A percentile compares a stretch with the other conserved stretches of the same genome.
These are phyloP conservation scores for Dioscorea alata DNA, from an alignment of 106 monocot genomes.

Conservation along the genomic window DNA sequence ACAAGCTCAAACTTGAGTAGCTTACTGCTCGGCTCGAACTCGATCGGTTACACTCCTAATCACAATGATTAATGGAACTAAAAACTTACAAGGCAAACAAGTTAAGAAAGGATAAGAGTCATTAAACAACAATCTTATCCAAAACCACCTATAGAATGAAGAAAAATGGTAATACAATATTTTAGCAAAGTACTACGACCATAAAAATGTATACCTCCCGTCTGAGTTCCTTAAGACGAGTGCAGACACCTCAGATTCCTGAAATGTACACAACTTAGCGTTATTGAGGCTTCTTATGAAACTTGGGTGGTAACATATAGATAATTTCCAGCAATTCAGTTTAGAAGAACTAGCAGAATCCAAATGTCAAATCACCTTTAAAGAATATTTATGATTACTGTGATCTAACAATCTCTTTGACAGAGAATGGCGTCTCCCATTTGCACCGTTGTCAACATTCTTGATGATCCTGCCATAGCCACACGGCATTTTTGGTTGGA, in stretches of 20 bases:
- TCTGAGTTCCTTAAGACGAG: conserved; percentile 22
- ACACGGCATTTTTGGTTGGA: conserved; percentile 23
- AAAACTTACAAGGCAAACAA: too few species aligned
- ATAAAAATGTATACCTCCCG: conserved; percentile 25
- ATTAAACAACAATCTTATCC: too few species aligned
- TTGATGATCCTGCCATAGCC: conserved; percentile 13
- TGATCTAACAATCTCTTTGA: conserved; percentile 17
- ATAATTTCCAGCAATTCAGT: background rate
- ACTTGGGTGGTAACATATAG: background rate
- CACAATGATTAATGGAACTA: too few species aligned
- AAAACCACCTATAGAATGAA: too few species aligned
- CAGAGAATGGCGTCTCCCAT: conserved; percentile 8
- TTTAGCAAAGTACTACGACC: background rate
- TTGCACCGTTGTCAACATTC: conserved; percentile 9
- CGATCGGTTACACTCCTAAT: too few species aligned
- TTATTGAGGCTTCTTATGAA: background rate
- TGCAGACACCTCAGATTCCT: conserved; percentile 27
- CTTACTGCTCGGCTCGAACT: too few species aligned
- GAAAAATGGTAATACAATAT: too few species aligned
- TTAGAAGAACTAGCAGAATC: background rate
- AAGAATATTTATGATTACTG: conserved; percentile 3
- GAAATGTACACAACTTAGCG: conserved; percentile 13
- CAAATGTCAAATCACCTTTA: conserved; percentile 15
- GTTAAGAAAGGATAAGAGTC: too few species aligned
- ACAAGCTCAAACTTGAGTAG: too few species aligned